These are phyloP conservation scores for Picocystis salinarum DNA, from an alignment of 139 green algal species.

Conservation along the genomic window DNA sequence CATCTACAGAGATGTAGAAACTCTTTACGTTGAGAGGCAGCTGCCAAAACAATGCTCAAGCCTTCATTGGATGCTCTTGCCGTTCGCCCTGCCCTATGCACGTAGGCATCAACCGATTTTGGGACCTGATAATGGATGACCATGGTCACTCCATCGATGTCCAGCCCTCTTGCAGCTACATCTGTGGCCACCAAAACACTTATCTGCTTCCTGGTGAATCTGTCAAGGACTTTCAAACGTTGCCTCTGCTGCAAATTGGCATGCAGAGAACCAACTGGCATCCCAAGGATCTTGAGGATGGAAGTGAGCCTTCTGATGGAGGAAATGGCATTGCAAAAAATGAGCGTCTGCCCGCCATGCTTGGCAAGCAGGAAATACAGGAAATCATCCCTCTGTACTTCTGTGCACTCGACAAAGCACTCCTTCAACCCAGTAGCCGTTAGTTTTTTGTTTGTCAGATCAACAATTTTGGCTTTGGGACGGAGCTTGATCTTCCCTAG, in stretches of 20 bases:
- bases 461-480: slow-evolving; percentile 30
- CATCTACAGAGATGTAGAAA: slow-evolving; percentile 20
- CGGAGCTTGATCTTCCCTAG: slow-evolving; percentile 4
- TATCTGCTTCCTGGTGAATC: slow-evolving; percentile 49
- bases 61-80: slow-evolving; percentile 51
- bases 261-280: slow-evolving; percentile 48
- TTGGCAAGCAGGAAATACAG: slow-evolving; percentile 72
- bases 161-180: slow-evolving; percentile 83
- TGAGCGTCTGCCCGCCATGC: slow-evolving; percentile 47
- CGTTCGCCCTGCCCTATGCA: slow-evolving; percentile 81
- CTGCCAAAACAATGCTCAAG: slow-evolving; percentile 50
- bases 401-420: slow-evolving; percentile 28
- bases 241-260: slow-evolving; percentile 82
- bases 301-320: slow-evolving; percentile 48
- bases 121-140: slow-evolving; percentile 92
- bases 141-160: slow-evolving; percentile 52
- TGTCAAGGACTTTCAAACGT: slow-evolving; percentile 77
- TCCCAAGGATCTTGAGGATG: slow-evolving; percentile 58
- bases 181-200: slow-evolving; percentile 81
- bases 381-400: slow-evolving; percentile 46
- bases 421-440: slow-evolving; percentile 46
- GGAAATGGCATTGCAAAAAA: slow-evolving; percentile 86
- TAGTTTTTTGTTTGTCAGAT: slow-evolving; percentile 39
- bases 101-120: slow-evolving; percentile 57
- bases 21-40: slow-evolving; percentile 40